Conservation (phyloP, 2,329 filamentous ascomycete species). For the Blumeria hordei region DNA sequence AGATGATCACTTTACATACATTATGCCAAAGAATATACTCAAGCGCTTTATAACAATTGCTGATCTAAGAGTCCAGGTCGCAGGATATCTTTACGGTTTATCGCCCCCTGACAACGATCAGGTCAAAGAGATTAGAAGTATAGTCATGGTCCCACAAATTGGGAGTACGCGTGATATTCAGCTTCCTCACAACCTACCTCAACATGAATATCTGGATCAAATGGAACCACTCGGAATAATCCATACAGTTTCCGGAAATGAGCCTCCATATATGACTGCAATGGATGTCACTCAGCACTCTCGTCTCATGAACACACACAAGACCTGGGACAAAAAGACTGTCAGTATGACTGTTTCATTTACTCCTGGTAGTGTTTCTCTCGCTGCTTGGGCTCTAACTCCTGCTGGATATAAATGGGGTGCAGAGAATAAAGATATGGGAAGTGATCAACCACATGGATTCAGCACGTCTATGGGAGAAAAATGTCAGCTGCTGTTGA, state of each 20-base stretch:
- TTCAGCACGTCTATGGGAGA: slow-evolving; percentile 83
- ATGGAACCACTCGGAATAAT: slow-evolving; percentile 88
- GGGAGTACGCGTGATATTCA: slow-evolving; percentile 82
- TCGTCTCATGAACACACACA: slow-evolving; percentile 64
- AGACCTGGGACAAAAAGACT: slow-evolving; percentile 63
- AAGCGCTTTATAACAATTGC: slow-evolving; percentile 97
- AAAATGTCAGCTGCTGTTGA: slow-evolving; percentile 82
- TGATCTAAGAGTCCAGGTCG: slow-evolving; percentile 87
- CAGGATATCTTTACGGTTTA: slow-evolving; percentile 80
- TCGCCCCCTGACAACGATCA: slow-evolving; percentile 87
- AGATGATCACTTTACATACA: slow-evolving; percentile 73
- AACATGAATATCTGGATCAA: slow-evolving; percentile 68
- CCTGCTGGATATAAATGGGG: slow-evolving; percentile 93
- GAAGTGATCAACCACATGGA: slow-evolving; percentile 79
- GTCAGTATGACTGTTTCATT: slow-evolving; percentile 91
- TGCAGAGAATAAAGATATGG: slow-evolving; percentile 77
- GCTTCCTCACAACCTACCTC: slow-evolving; percentile 67
- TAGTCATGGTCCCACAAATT: slow-evolving; percentile 94
- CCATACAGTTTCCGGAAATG: slow-evolving; percentile 84
- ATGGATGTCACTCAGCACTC: slow-evolving; percentile 88
- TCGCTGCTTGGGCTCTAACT: slow-evolving; percentile 81
- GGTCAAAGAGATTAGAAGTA: slow-evolving; percentile 89
- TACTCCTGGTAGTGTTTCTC: slow-evolving; percentile 84
- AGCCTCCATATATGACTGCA: slow-evolving; percentile 89
- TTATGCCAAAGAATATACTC: slow-evolving; percentile 97